These are phyloP conservation scores for Flaveria trinervia DNA, from an alignment of 129 eudicot species.

Conservation along the genomic window DNA sequence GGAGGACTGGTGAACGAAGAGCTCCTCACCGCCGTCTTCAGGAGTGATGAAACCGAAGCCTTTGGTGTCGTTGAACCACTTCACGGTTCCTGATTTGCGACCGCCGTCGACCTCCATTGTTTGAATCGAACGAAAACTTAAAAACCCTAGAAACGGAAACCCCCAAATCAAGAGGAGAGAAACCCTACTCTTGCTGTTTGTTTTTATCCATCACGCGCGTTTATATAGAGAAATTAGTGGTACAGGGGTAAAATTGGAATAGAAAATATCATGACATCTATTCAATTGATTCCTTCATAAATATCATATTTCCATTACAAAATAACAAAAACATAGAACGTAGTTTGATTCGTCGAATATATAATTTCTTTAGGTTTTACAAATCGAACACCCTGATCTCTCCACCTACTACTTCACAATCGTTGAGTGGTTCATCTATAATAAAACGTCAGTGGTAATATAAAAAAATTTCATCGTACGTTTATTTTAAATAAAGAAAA, in stretches of 20 bases:
- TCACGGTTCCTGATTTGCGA: conserved; percentile 55
- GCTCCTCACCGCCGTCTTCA: conserved; percentile 18
- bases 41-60: conserved; percentile 51
- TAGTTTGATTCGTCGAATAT: too few relatives aligned
- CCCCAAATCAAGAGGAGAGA: conserved; percentile 18
- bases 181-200: conserved; percentile 31
- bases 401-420: too few relatives aligned
- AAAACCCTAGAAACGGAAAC: conserved; percentile 12
- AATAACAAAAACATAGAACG: too few relatives aligned
- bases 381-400: too few relatives aligned
- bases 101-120: conserved; percentile 40
- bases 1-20: conserved; percentile 61
- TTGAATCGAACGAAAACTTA: background rate
- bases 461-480: too few relatives aligned
- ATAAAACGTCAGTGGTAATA: too few relatives aligned
- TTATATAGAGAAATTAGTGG: conserved; percentile 3
- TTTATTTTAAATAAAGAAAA: too few relatives aligned
- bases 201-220: background rate
- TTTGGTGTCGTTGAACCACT: conserved; percentile 73
- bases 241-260: conserved; percentile 7
- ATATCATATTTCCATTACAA: too few relatives aligned
- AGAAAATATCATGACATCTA: background rate
- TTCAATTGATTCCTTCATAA: too few relatives aligned
- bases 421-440: too few relatives aligned
- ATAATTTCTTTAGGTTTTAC: too few relatives aligned